These are phyloP conservation scores for Thyridium curvatum DNA, from an alignment of 2,329 filamentous ascomycete species.

Conservation along the genomic window DNA sequence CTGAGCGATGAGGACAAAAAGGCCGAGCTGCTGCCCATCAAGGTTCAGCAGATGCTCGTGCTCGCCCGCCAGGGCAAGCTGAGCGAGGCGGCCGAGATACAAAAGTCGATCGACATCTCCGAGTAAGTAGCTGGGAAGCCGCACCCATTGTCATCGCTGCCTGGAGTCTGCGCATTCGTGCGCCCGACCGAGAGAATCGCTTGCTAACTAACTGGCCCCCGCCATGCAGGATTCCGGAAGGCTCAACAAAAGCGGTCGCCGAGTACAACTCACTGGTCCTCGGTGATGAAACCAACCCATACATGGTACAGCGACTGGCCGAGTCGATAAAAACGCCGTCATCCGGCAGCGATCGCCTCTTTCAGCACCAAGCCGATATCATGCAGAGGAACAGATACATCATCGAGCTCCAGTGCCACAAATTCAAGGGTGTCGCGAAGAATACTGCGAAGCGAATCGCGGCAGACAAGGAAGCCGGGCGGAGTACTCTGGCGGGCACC, in stretches of 20 bases:
- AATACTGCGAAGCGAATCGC: slow-evolving; percentile 32
- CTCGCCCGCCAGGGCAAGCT: slow-evolving; percentile 59
- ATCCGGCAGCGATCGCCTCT: slow-evolving; percentile 55
- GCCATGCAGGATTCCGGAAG: slow-evolving; percentile 57
- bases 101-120: slow-evolving; percentile 52
- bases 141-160: neutral
- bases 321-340: slow-evolving; percentile 45
- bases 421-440: slow-evolving; percentile 54
- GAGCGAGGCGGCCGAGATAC: slow-evolving; percentile 58
- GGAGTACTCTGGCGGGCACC: slow-evolving; percentile 20
- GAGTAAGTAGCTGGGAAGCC: slow-evolving; percentile 43
- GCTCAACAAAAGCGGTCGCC: slow-evolving; percentile 59
- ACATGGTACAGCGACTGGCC: slow-evolving; percentile 56
- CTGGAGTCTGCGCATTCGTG: no score
- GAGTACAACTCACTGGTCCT: slow-evolving; percentile 54
- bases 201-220: no score
- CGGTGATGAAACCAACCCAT: slow-evolving; percentile 54
- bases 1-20: slow-evolving; percentile 68
- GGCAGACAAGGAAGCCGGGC: slow-evolving; percentile 15
- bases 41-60: slow-evolving; percentile 70
- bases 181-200: no score
- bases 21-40: slow-evolving; percentile 67
- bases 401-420: slow-evolving; percentile 60
- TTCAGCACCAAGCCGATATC: slow-evolving; percentile 61
- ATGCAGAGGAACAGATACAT: slow-evolving; percentile 58